phyloP scores from a whole-genome alignment of 2,329 filamentous ascomycete species.

The Xylariales sp. region DNA sequence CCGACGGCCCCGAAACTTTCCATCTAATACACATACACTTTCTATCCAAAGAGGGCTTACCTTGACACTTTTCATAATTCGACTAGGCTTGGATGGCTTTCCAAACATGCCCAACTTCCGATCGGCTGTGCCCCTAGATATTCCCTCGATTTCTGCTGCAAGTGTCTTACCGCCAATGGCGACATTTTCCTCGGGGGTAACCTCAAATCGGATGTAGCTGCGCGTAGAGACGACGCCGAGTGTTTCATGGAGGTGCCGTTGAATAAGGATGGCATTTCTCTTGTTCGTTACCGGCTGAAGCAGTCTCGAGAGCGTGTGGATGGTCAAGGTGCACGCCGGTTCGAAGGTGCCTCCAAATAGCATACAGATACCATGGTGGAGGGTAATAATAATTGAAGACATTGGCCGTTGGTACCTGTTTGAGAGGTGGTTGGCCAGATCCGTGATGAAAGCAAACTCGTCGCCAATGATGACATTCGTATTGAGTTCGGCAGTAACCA shows the following conservation, averaged over 20 bases:
- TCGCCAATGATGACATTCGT: slow-evolving; percentile 75
- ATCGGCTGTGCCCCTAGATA: slow-evolving; percentile 51
- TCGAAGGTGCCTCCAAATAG: slow-evolving; percentile 80
- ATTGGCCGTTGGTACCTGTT: slow-evolving; percentile 80
- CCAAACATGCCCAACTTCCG: slow-evolving; percentile 41
- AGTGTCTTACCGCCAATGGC: slow-evolving; percentile 78
- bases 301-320: slow-evolving; percentile 76
- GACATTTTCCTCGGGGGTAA: slow-evolving; percentile 76
- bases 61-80: slow-evolving; percentile 46
- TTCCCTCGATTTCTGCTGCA: slow-evolving; percentile 73
- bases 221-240: slow-evolving; percentile 73
- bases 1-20: slow-evolving; percentile 16
- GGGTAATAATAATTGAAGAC: slow-evolving; percentile 77
- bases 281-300: slow-evolving; percentile 81
- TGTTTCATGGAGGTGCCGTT: slow-evolving; percentile 77
- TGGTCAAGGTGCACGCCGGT: slow-evolving; percentile 81
- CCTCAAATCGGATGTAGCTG: slow-evolving; percentile 78
- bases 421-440: slow-evolving; percentile 78
- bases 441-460: slow-evolving; percentile 78
- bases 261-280: slow-evolving; percentile 81
- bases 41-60: slow-evolving; percentile 36
- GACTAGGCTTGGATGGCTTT: slow-evolving; percentile 44
- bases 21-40: neutral
- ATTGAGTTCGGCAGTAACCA: slow-evolving; percentile 72
- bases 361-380: slow-evolving; percentile 81